Evolutionary conservation across 148 eudicot genomes (phyloP).

Genomic region (Suaeda aralocaspica): DNA sequence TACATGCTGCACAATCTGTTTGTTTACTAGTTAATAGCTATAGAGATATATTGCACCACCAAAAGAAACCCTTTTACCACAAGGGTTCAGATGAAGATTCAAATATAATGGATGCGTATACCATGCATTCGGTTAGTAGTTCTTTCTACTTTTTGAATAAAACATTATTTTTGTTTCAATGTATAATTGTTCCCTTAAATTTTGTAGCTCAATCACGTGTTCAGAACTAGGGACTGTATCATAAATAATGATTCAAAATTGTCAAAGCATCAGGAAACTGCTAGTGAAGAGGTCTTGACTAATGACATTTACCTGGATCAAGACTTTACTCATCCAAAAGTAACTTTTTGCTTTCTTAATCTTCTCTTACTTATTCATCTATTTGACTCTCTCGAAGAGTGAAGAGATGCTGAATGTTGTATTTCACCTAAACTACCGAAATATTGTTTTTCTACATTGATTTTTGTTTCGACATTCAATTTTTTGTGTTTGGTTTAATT

Average conservation of each 20-base stretch:
- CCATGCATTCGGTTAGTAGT: constrained; percentile 86
- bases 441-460: neutral
- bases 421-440: neutral
- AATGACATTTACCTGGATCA: constrained; percentile 63
- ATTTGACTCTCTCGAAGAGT: neutral
- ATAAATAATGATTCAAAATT: constrained; percentile 68
- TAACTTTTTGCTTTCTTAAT: constrained; percentile 25
- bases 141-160: neutral
- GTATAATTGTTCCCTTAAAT: neutral
- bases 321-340: constrained; percentile 95
- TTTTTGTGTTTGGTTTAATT: too few species aligned
- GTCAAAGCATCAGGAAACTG: constrained; percentile 44
- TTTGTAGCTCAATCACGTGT: constrained; percentile 71
- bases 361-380: neutral
- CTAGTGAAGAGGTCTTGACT: constrained; percentile 39
- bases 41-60: constrained; percentile 79
- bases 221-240: constrained; percentile 61
- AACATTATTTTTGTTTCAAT: neutral
- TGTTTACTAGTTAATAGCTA: constrained; percentile 78
- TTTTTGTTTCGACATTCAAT: neutral
- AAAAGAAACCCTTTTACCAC: constrained; percentile 83
- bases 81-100: constrained; percentile 80
- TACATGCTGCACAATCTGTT: constrained; percentile 4
- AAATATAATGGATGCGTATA: constrained; percentile 77
- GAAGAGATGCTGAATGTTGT: neutral